A percentile compares a stretch with the other conserved stretches of the same genome.
phyloP scores from a whole-genome alignment of 306 rosid species.

The Malus orientalis region DNA sequence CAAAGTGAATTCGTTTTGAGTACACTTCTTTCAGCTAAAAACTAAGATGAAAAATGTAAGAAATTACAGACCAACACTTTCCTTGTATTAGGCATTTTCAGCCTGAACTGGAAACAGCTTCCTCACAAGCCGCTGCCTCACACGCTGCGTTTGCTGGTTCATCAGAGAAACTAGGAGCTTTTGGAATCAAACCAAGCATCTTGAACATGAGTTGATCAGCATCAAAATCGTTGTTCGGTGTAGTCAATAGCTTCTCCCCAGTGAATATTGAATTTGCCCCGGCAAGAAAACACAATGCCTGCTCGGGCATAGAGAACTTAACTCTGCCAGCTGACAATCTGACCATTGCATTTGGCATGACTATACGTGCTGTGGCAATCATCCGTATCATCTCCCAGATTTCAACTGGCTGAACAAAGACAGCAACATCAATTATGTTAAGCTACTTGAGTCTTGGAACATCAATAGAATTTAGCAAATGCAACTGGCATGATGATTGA shows the following conservation, averaged over 20 bases:
- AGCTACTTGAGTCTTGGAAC: conserved; percentile 1
- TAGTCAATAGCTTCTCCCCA: conserved; percentile 92
- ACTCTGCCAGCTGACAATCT: conserved; percentile 95
- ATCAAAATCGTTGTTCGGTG: conserved; percentile 88
- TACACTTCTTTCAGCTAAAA: not conserved
- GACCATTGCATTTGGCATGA: conserved; percentile 95
- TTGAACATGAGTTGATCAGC: conserved; percentile 72
- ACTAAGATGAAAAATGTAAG: not conserved
- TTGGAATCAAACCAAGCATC: conserved; percentile 40
- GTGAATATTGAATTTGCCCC: conserved; percentile 97
- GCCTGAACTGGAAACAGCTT: conserved; percentile 27
- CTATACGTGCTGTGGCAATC: conserved; percentile 84
- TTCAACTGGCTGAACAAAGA: conserved; percentile 74
- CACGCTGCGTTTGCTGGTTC: not conserved
- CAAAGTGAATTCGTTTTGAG: not conserved
- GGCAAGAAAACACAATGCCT: conserved; percentile 86
- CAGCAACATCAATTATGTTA: conserved; percentile 1
- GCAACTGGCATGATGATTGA: not conserved
- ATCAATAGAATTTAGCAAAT: not conserved
- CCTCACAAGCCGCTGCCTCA: conserved; percentile 25
- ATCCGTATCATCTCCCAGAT: conserved; percentile 98
- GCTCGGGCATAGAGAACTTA: conserved; percentile 89
- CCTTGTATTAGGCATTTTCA: not conserved
- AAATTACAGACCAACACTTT: not conserved
- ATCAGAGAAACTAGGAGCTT: conserved; percentile 35